These are phyloP conservation scores for Penicillium janthinellum DNA, from an alignment of 2,329 filamentous ascomycete genomes.

Conservation along the genomic window DNA sequence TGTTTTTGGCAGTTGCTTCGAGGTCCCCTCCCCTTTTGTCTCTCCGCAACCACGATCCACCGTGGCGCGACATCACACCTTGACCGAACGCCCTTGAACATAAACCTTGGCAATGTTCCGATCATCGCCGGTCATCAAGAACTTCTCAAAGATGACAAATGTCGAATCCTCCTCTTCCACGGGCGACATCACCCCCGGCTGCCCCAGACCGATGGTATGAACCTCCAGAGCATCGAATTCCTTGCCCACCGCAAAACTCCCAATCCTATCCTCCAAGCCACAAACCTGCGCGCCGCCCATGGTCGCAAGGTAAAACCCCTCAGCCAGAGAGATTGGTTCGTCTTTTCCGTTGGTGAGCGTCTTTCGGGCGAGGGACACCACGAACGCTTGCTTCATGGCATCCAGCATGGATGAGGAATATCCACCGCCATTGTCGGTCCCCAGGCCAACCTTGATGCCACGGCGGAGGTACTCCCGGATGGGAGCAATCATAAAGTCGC, in stretches of 20 bases:
- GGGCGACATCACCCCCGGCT: constrained; percentile 54
- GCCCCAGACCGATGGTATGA: constrained; percentile 36
- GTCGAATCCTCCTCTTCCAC: constrained; percentile 54
- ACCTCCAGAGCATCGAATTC: constrained; percentile 63
- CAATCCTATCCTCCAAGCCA: constrained; percentile 55
- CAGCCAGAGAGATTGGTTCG: constrained; percentile 51
- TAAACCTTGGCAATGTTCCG: constrained; percentile 61
- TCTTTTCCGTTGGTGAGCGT: constrained; percentile 42
- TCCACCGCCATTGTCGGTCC: constrained; percentile 66
- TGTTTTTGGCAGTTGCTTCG: background rate
- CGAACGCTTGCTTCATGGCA: constrained; percentile 54
- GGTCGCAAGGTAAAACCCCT: constrained; percentile 63
- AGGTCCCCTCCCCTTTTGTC: too few species aligned
- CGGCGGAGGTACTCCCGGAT: constrained; percentile 59
- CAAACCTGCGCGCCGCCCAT: constrained; percentile 63
- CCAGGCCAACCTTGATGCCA: constrained; percentile 67
- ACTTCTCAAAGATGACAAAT: constrained; percentile 61
- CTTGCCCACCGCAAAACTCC: constrained; percentile 61
- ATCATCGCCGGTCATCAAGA: constrained; percentile 67
- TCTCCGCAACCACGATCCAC: too few species aligned
- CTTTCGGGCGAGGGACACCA: constrained; percentile 47
- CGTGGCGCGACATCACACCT: constrained; percentile 11
- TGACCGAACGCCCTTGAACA: constrained; percentile 51
- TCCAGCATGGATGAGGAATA: constrained; percentile 60
- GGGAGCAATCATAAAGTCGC: constrained; percentile 61